Percentiles rank a stretch among this genome's conserved stretches.
These are phyloP conservation scores for Cercophora scortea DNA, from an alignment of 495 filamentous ascomycete species.

Conservation along the genomic window DNA sequence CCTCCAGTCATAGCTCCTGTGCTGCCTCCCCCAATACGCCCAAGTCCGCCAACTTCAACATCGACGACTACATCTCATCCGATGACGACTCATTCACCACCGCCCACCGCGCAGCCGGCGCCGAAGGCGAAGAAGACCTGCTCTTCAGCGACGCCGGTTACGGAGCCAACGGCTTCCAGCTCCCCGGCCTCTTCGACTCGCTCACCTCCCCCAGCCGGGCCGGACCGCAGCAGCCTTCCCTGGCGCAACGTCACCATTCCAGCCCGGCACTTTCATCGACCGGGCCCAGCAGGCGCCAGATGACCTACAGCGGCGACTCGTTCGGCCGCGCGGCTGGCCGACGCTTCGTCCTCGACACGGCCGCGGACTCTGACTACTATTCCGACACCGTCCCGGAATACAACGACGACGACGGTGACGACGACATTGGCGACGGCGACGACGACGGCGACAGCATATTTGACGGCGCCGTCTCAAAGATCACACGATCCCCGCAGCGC, in stretches of 20 bases:
- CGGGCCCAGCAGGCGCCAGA: not conserved
- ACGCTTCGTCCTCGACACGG: constrained; percentile 12
- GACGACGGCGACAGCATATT: not conserved
- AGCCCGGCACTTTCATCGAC: not conserved
- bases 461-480: not conserved
- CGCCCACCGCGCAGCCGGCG: constrained; percentile 14
- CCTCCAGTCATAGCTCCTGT: constrained; percentile 8
- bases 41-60: constrained; percentile 19
- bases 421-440: not conserved
- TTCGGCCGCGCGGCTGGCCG: constrained; percentile 9
- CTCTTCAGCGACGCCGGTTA: constrained; percentile 34
- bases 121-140: constrained; percentile 36
- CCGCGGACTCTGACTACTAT: constrained; percentile 4
- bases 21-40: constrained; percentile 1
- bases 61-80: constrained; percentile 32
- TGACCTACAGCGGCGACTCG: constrained; percentile 3
- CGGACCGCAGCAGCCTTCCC: not conserved
- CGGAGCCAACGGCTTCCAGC: constrained; percentile 20
- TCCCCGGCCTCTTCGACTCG: constrained; percentile 29
- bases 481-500: too few relatives aligned
- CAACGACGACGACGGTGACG: not conserved
- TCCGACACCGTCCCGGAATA: not conserved
- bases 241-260: not conserved
- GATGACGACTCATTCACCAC: constrained; percentile 28
- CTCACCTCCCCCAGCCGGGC: not conserved